A percentile compares a stretch with the other conserved stretches of the same genome.
Evolutionary conservation across 169 alveolate species (phyloP).

Genomic region (Plasmodium billcollinsi): DNA sequence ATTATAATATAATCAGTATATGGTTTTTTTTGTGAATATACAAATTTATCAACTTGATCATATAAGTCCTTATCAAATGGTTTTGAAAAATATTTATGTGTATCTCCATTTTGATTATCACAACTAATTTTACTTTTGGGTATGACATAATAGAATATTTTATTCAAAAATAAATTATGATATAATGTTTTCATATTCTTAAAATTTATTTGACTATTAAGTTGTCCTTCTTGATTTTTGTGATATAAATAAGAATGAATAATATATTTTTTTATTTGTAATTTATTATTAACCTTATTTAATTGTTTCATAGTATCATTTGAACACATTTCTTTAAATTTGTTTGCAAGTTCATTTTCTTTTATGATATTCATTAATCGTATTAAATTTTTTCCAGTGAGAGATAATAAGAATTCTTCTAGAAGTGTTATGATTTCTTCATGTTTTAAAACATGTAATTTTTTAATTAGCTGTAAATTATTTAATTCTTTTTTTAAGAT

Average conservation of each 20-base stretch:
- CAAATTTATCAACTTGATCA: slow-evolving; percentile 23
- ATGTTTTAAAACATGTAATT: slow-evolving; percentile 25
- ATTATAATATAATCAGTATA: slow-evolving; percentile 25
- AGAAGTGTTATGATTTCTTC: slow-evolving; percentile 22
- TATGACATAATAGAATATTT: slow-evolving; percentile 50
- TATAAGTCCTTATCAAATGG: not conserved
- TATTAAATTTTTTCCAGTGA: slow-evolving; percentile 34
- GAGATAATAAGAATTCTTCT: slow-evolving; percentile 26
- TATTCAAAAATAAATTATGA: slow-evolving; percentile 33
- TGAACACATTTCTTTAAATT: not conserved
- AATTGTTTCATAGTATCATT: not conserved
- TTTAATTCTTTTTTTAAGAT: slow-evolving; percentile 45
- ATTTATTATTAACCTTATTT: slow-evolving; percentile 25
- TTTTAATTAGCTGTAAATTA: slow-evolving; percentile 47
- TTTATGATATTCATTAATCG: slow-evolving; percentile 7
- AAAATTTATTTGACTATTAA: slow-evolving; percentile 21
- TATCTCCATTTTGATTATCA: not conserved
- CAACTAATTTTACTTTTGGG: slow-evolving; percentile 14
- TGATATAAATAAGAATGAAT: slow-evolving; percentile 13
- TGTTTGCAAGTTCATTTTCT: not conserved
- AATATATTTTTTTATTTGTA: slow-evolving; percentile 25
- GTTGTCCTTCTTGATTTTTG: not conserved
- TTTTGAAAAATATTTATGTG: not conserved
- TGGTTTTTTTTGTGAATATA: slow-evolving; percentile 36
- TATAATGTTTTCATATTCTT: slow-evolving; percentile 20